Evolutionary conservation across 495 filamentous ascomycete genomes (phyloP), one percentile per base, ranked within the genome.

Genomic region (Podospora bellae-mahoneyi): DNA sequence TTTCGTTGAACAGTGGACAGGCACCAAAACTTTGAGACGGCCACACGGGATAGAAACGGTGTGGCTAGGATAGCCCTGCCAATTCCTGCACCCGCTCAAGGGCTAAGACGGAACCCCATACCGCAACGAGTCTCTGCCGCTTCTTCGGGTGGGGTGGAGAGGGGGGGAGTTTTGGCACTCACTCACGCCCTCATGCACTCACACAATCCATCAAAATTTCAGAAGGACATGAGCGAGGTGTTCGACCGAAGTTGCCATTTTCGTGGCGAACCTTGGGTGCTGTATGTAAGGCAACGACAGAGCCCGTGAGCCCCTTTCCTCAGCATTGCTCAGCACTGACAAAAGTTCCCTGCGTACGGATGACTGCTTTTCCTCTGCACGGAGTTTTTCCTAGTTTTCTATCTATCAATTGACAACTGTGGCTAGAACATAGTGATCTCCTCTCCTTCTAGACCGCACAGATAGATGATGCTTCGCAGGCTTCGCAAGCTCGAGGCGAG

Each of bases 81-180:
- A 58, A 58, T 26, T 26, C 23, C 55, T 58, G 23, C 55, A 19
- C 55, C 23, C 20, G 5, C 55, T 7, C 19, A 20, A 23, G 39
- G 55, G 55, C n/a, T 26, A 58, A 58, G 55, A 58, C 55, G 55
- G 55, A 58, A 58, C 55, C 55, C 55, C 55, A 58, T 58, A 58
- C 55, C 55, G 55, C 23, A 58, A 58, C 55, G 23, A 26, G 55
- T 20, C n/a, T 18, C 55, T 58, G 55, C n/a, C 55, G 55, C 55
- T 7, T 32, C 30, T 32, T 19, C 55, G 55, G 55, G 55, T 26
- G 55, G 55, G 55, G n/a, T 15, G 3, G 16, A 13, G 15, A n/a
- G 18, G n/a, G 55, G 3, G 16, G n/a, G 15, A 2, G 18, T 6
- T 26, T 23, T 26, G 39, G 39, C 15, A 13, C 39, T 10, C 39